These are phyloP conservation scores for Perkinsus chesapeaki DNA, from an alignment of 169 alveolate genomes.

Conservation along the genomic window DNA sequence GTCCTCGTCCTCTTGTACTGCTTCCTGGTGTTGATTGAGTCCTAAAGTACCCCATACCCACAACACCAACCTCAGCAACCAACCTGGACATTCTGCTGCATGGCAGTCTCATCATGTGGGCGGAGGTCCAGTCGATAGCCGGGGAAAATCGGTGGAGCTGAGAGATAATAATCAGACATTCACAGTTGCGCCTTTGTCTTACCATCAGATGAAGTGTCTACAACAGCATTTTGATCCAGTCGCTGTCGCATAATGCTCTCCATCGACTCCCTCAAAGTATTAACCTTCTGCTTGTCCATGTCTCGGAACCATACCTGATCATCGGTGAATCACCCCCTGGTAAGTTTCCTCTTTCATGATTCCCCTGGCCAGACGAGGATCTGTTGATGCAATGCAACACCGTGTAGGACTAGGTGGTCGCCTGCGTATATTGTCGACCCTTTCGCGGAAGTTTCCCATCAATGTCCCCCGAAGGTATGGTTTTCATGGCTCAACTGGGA, in stretches of 20 bases:
- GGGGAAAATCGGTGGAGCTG: not conserved
- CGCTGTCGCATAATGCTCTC: not conserved
- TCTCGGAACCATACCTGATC: not conserved
- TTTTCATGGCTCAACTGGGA: no score
- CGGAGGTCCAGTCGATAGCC: not conserved
- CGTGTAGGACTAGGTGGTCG: no score
- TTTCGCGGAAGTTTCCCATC: no score
- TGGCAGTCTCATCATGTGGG: not conserved
- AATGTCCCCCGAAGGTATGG: no score
- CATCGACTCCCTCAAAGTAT: not conserved
- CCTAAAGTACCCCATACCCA: not conserved
- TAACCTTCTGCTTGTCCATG: not conserved
- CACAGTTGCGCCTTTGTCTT: not conserved
- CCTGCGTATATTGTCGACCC: no score
- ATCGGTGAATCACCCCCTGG: no score
- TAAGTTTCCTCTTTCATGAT: no score
- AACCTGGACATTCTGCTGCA: not conserved
- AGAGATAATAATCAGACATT: not conserved
- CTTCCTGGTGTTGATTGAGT: not conserved
- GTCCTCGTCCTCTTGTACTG: conserved; percentile 2
- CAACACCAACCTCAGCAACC: not conserved
- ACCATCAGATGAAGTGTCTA: not conserved
- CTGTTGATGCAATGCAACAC: no score
- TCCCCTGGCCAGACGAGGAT: not conserved
- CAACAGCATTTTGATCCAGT: not conserved